Evolutionary conservation across 768 basidiomycete species (phyloP), one percentile per base, ranked within the genome.

Genomic region (Leucosporidium scottii): DNA sequence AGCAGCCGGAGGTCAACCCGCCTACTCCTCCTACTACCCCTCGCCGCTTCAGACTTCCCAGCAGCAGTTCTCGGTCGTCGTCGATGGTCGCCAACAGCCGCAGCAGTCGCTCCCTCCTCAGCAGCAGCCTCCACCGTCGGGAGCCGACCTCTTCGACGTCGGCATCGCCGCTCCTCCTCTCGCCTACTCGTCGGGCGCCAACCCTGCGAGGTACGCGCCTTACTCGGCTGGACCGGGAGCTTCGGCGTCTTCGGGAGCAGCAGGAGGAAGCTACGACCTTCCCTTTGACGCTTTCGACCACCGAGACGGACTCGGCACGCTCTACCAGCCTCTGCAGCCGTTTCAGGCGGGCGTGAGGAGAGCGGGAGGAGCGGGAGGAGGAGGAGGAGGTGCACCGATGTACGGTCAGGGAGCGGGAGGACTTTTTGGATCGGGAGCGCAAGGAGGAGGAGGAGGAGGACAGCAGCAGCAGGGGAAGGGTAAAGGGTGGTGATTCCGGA

Each of bases 131-230:
- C 39, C 39, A 44, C 39, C 39, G 15, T 13, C 39, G 13, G 39
- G 39, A 17, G 8, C 55, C 30, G 65, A 63, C 65, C 56, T 49
- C 59, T 36, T 77, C 66, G 71, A 82, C 0, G 82, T 81, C 64
- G 83, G 85, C 69, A 87, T 90, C 67, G 81, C 89, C 10, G 87
- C 86, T 70, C 90, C 90, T 12, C 86, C 88, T 21, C 88, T 89
- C 76, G 83, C 85, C 15, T 90, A 90, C 75, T 75, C 84, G 20
- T 81, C 83, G 66, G 81, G 79, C 68, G 68, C 83, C 48, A 81
- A 84, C 31, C 79, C 84, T 23, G 76, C 83, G n/a, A 83, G 83
- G 13, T 84, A 83, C 74, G 85, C 88, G 20, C 89, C 85, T 77
- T 79, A 44, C 39, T 84, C 6, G 77, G 83, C 28, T 82, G 83